These are phyloP conservation scores for Rhodotorula toruloides DNA, from an alignment of 768 basidiomycete genomes.

Conservation along the genomic window DNA sequence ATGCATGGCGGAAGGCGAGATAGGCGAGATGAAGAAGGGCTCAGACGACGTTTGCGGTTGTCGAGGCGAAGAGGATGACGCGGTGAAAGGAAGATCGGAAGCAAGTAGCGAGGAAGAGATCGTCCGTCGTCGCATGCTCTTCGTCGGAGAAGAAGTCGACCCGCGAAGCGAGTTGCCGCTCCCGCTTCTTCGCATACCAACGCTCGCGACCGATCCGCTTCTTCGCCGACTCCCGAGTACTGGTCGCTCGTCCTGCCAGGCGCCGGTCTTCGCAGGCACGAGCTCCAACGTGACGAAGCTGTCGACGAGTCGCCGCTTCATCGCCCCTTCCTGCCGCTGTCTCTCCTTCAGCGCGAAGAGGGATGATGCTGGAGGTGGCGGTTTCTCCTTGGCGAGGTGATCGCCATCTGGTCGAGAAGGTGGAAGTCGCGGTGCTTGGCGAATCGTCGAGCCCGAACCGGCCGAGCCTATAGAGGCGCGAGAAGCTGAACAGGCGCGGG, in stretches of 20 bases:
- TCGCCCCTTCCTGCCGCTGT: slow-evolving; percentile 6
- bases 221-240: neutral
- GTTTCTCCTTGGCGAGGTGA: neutral
- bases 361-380: neutral
- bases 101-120: neutral
- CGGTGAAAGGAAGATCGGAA: neutral
- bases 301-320: slow-evolving; percentile 14
- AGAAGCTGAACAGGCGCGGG: slow-evolving; percentile 12
- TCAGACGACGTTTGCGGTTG: neutral
- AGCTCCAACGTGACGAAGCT: slow-evolving; percentile 33
- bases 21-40: slow-evolving; percentile 26
- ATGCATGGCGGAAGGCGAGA: neutral
- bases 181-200: neutral
- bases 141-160: neutral
- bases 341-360: slow-evolving; percentile 14
- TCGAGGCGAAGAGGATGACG: neutral
- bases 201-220: neutral
- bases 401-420: neutral
- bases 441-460: slow-evolving; percentile 19
- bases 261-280: neutral
- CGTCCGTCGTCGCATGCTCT: neutral
- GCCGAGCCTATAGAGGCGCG: slow-evolving; percentile 9
- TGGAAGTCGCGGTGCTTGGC: slow-evolving; percentile 13
- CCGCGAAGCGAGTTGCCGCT: neutral
- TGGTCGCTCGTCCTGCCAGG: neutral